A percentile compares a stretch with the other conserved stretches of the same genome.
These are phyloP conservation scores for Eucalyptus grandis DNA, from an alignment of 345 rosid species.

Conservation along the genomic window DNA sequence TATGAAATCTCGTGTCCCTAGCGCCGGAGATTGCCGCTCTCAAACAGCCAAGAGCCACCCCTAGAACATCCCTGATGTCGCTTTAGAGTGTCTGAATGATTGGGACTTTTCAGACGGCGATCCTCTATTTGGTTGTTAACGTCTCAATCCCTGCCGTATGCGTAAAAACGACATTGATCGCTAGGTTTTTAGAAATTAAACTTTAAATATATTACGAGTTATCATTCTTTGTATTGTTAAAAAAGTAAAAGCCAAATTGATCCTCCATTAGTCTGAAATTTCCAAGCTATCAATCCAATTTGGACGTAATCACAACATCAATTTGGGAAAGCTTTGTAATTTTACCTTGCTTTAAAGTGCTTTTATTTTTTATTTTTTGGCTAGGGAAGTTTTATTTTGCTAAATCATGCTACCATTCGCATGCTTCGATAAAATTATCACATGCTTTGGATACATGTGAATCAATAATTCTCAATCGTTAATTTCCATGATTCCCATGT, in stretches of 20 bases:
- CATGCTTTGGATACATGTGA: background rate
- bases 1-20: background rate
- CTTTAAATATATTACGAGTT: background rate
- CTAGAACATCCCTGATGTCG: background rate
- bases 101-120: background rate
- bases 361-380: background rate
- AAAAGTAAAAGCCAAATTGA: background rate
- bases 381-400: background rate
- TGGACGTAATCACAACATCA: background rate
- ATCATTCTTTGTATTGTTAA: background rate
- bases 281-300: background rate
- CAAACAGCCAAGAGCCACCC: background rate
- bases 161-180: background rate
- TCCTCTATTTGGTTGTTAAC: background rate
- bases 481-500: background rate
- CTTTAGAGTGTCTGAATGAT: background rate
- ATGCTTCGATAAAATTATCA: background rate
- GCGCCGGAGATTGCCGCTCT: background rate
- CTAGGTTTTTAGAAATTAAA: background rate
- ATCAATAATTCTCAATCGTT: background rate
- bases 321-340: background rate
- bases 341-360: background rate
- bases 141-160: background rate
- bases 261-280: background rate
- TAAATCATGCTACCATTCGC: background rate